Evolutionary conservation across 768 basidiomycete genomes (phyloP), one percentile per base, ranked within the genome.

Genomic region (Pleurotus giganteus): DNA sequence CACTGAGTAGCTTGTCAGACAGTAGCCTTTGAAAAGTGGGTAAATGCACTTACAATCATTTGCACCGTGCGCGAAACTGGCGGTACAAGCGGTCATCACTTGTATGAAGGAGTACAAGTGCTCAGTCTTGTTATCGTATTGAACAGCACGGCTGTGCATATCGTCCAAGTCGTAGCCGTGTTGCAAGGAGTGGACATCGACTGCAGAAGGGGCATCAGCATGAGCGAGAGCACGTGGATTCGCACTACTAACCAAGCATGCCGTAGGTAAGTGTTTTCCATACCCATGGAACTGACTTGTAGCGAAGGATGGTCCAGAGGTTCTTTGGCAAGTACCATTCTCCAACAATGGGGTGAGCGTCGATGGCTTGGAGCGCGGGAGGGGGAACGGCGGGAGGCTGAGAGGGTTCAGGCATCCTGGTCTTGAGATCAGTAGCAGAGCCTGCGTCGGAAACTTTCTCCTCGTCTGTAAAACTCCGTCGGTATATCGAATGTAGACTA

Each of bases 41-140:
- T 7, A 47, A 8, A 31, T 4, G 4, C 3, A 28, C 46, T 47
- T 27, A 47, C 46, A 32, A 43, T 68, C 66, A 42, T 68, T 68
- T 37, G 65, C 57, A 13, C 66, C 66, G 32, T 68, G 66, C 5
- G 66, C 65, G 51, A 68, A 68, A 23, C 65, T 66, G 42, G 66
- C 65, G 17, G 63, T 62, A 44, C 66, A 68, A 21, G 66, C 66
- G 24, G 65, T 68, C 57, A 68, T 58, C 27, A 68, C 65, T 61
- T 68, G 66, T 26, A 68, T 57, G 61, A 68, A 68, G 19, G 60
- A 62, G 60, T 63, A 68, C n/a, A 68, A 54, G 39, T 68, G 66
- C 58, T 68, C 66, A 29, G 64, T 66, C 37, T 66, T 63, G 54
- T 68, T 68, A 39, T 63, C 62, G 47, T 66, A 67, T 42, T 66